Conservation (phyloP, 2,329 filamentous ascomycete species). For the Aspergillus pseudoglaucus region DNA sequence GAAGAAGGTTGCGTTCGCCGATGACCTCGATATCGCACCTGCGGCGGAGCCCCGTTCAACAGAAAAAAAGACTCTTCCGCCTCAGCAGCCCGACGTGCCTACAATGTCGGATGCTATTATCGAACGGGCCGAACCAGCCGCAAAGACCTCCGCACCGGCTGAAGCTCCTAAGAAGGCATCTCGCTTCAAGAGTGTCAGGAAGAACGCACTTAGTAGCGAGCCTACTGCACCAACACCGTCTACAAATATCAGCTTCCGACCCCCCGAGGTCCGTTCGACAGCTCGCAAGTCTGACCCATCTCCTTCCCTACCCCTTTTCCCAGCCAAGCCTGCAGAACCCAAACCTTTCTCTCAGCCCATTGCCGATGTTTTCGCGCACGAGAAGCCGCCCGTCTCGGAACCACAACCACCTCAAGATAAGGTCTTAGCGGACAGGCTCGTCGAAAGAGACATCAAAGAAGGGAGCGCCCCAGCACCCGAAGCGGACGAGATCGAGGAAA, state of each 20-base stretch:
- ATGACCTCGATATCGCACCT: constrained; percentile 63
- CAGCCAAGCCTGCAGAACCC: constrained; percentile 29
- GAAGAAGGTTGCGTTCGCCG: constrained; percentile 78
- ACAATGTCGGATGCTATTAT: constrained; percentile 39
- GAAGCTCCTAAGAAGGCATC: constrained; percentile 35
- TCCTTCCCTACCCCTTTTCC: constrained; percentile 29
- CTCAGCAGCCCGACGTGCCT: constrained; percentile 20
- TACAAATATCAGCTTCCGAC: constrained; percentile 10
- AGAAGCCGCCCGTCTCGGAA: constrained; percentile 9
- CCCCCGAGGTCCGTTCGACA: constrained; percentile 13
- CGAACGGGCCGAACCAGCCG: constrained; percentile 30
- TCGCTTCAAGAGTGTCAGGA: constrained; percentile 38
- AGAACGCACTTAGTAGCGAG: background rate
- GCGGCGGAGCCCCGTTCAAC: constrained; percentile 25
- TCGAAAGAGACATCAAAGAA: constrained; percentile 44
- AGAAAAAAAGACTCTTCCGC: constrained; percentile 23
- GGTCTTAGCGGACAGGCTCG: constrained; percentile 53
- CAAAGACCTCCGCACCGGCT: constrained; percentile 12
- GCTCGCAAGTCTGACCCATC: constrained; percentile 18
- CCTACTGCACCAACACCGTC: constrained; percentile 6
- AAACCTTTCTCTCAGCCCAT: constrained; percentile 37
- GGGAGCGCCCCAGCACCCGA: constrained; percentile 34
- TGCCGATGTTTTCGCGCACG: constrained; percentile 10
- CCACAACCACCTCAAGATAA: constrained; percentile 38
- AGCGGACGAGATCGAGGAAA: constrained; percentile 65